These are phyloP conservation scores for Clonostachys solani DNA, from an alignment of 2,329 filamentous ascomycete genomes.

Conservation along the genomic window DNA sequence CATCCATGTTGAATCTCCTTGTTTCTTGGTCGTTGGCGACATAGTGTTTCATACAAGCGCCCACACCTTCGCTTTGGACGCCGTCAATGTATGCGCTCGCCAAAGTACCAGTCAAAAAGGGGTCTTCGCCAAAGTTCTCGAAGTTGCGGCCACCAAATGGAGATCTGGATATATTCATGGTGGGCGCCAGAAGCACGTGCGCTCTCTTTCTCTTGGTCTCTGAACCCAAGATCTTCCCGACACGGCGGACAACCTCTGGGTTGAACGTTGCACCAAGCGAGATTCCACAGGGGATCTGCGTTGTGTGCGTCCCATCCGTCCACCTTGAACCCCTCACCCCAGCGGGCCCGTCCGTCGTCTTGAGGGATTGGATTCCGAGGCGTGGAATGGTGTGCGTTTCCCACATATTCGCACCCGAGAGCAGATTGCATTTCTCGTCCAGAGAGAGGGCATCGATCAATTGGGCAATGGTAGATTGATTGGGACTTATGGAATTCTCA, in stretches of 20 bases:
- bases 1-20: constrained; percentile 19
- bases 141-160: constrained; percentile 83
- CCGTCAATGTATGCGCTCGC: constrained; percentile 69
- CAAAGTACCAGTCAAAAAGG: constrained; percentile 69
- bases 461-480: constrained; percentile 93
- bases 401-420: constrained; percentile 1
- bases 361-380: neutral
- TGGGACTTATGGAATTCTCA: constrained; percentile 51
- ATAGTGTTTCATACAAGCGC: constrained; percentile 52
- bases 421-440: constrained; percentile 2
- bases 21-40: constrained; percentile 74
- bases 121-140: constrained; percentile 83
- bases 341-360: constrained; percentile 16
- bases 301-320: constrained; percentile 11
- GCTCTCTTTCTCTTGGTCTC: constrained; percentile 54
- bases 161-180: constrained; percentile 76
- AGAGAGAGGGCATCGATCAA: constrained; percentile 80
- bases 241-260: constrained; percentile 43
- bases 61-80: constrained; percentile 44
- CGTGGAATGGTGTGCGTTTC: constrained; percentile 1
- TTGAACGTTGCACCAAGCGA: constrained; percentile 58
- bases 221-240: constrained; percentile 55
- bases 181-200: constrained; percentile 65
- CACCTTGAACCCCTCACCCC: constrained; percentile 16
- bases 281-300: constrained; percentile 15